Conservation (phyloP, 257 asterid species). For the Solanum megistacrolobum region DNA sequence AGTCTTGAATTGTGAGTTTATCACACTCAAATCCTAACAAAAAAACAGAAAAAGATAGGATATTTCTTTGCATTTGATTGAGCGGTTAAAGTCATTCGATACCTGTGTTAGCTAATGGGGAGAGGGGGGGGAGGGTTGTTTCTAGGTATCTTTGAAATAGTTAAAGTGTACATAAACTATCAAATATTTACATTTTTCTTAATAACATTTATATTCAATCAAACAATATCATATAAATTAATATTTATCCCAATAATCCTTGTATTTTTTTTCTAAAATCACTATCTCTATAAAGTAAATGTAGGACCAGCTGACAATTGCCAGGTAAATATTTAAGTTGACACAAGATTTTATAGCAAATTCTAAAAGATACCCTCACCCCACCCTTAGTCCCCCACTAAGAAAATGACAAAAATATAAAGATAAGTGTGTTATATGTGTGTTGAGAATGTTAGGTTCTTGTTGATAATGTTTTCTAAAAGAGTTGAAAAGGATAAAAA, state of each 20-base stretch:
- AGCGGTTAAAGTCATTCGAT: background rate
- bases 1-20: too few species aligned
- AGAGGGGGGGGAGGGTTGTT: too few species aligned
- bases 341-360: background rate
- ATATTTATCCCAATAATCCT: background rate
- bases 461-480: background rate
- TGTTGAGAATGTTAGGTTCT: background rate
- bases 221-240: background rate
- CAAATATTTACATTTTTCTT: background rate
- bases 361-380: background rate
- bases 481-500: background rate
- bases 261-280: background rate
- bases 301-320: background rate
- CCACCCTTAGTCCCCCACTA: background rate
- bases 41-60: background rate
- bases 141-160: background rate
- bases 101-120: background rate
- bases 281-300: background rate
- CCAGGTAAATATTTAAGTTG: background rate
- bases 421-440: background rate
- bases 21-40: too few species aligned
- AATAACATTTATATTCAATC: background rate
- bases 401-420: background rate
- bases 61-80: background rate
- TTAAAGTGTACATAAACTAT: background rate